Evolutionary conservation across 2,329 filamentous ascomycete species (phyloP).

Genomic region (Gyromitra esculenta): DNA sequence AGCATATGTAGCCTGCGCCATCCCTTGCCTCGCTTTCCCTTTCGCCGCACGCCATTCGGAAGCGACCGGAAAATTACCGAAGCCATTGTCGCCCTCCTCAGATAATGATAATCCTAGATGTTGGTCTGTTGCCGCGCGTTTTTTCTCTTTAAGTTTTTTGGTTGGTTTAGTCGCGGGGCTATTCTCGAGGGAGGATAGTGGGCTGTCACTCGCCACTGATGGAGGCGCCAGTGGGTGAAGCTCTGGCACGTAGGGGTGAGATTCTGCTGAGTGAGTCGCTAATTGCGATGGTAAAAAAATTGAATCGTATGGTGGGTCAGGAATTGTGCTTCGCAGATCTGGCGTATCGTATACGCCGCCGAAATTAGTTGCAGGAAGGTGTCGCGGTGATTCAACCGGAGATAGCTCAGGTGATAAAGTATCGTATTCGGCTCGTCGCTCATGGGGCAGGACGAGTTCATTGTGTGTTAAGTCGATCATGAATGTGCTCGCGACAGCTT

Average conservation of each 20-base stretch:
- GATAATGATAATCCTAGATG: slow-evolving; percentile 6
- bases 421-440: slow-evolving; percentile 44
- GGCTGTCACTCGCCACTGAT: slow-evolving; percentile 16
- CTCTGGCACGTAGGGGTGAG: neutral
- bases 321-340: slow-evolving; percentile 47
- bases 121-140: slow-evolving; percentile 24
- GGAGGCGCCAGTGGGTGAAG: slow-evolving; percentile 10
- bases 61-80: slow-evolving; percentile 44
- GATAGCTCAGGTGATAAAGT: slow-evolving; percentile 27
- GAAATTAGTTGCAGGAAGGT: neutral
- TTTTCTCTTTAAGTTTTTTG: slow-evolving; percentile 7
- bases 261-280: neutral
- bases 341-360: slow-evolving; percentile 12
- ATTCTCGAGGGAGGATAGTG: slow-evolving; percentile 30
- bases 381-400: neutral
- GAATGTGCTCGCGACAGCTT: slow-evolving; percentile 23
- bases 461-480: slow-evolving; percentile 45
- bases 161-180: slow-evolving; percentile 16
- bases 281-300: slow-evolving; percentile 25
- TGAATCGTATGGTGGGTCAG: slow-evolving; percentile 40
- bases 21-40: slow-evolving; percentile 44
- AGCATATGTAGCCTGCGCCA: slow-evolving; percentile 32
- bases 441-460: slow-evolving; percentile 26
- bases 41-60: slow-evolving; percentile 52
- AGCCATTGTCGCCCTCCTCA: slow-evolving; percentile 20